Evolutionary conservation across 305 asterid species (phyloP).

Genomic region (Rubia occidens): DNA sequence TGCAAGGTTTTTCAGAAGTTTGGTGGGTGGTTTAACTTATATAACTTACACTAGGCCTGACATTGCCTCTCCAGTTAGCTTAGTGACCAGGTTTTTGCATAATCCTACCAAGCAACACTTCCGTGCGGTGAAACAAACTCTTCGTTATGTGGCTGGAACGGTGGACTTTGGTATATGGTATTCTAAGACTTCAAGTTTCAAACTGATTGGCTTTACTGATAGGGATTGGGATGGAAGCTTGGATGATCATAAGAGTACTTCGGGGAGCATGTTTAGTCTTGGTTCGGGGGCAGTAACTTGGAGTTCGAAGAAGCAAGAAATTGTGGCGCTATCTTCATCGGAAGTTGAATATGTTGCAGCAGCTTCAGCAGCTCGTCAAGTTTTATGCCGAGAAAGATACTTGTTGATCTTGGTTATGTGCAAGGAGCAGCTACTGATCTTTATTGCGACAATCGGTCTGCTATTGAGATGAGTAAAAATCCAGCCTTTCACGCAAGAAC

Average conservation of each 20-base stretch:
- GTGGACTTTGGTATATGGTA: slow-evolving; percentile 5
- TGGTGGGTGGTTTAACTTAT: slow-evolving; percentile 14
- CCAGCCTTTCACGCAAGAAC: neutral
- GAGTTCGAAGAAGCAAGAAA: slow-evolving; percentile 10
- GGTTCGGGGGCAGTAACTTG: slow-evolving; percentile 8
- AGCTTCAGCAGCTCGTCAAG: slow-evolving; percentile 12
- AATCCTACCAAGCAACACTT: slow-evolving; percentile 4
- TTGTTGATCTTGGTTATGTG: slow-evolving; percentile 8
- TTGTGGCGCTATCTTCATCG: neutral
- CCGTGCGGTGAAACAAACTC: neutral
- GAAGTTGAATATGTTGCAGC: slow-evolving; percentile 4
- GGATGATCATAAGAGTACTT: neutral
- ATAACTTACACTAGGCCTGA: neutral
- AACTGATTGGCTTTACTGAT: neutral
- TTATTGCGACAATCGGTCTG: slow-evolving; percentile 9
- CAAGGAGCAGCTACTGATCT: slow-evolving; percentile 1
- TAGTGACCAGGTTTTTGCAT: neutral
- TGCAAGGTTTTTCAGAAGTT: neutral
- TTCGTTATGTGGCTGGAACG: slow-evolving; percentile 12
- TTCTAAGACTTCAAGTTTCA: neutral
- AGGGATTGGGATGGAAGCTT: neutral
- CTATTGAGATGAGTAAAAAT: slow-evolving; percentile 14
- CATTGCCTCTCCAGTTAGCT: neutral
- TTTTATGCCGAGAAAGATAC: slow-evolving; percentile 5
- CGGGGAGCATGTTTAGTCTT: neutral